Conservation (phyloP, 768 basidiomycete genomes). For the Hebeloma cylindrosporum region DNA sequence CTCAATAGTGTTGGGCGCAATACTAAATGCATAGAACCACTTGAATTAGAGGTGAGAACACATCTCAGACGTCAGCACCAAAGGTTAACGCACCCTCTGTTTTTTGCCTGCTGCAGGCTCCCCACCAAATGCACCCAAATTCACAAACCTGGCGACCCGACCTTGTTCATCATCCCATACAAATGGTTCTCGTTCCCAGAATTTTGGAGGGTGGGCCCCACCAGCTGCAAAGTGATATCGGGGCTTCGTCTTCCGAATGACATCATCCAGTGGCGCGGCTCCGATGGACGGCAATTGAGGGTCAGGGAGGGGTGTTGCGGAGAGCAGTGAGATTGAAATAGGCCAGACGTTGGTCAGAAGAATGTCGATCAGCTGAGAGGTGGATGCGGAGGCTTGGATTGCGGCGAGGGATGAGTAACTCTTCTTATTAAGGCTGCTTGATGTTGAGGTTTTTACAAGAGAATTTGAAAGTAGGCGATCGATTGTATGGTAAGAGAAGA, state of each 20-base stretch:
- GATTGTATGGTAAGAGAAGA: slow-evolving; percentile 67
- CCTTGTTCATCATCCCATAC: slow-evolving; percentile 73
- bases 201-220: slow-evolving; percentile 64
- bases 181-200: slow-evolving; percentile 97
- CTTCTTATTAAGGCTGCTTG: slow-evolving; percentile 34
- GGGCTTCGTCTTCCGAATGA: slow-evolving; percentile 67
- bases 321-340: slow-evolving; percentile 57
- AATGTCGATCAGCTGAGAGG: slow-evolving; percentile 74
- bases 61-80: background rate
- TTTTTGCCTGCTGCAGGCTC: slow-evolving; percentile 65
- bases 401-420: slow-evolving; percentile 66
- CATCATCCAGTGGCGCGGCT: slow-evolving; percentile 62
- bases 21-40: slow-evolving; percentile 98
- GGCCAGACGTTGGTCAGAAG: slow-evolving; percentile 84
- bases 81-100: slow-evolving; percentile 62
- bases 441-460: slow-evolving; percentile 48
- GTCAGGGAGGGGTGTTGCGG: slow-evolving; percentile 50
- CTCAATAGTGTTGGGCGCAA: slow-evolving; percentile 52
- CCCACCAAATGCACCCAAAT: slow-evolving; percentile 85
- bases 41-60: slow-evolving; percentile 30
- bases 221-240: slow-evolving; percentile 83
- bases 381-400: slow-evolving; percentile 58
- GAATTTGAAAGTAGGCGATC: slow-evolving; percentile 75
- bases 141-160: slow-evolving; percentile 77
- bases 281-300: slow-evolving; percentile 44